phyloP scores from a whole-genome alignment of 2,329 filamentous ascomycete genomes.

The Sordariomycetes sp. region DNA sequence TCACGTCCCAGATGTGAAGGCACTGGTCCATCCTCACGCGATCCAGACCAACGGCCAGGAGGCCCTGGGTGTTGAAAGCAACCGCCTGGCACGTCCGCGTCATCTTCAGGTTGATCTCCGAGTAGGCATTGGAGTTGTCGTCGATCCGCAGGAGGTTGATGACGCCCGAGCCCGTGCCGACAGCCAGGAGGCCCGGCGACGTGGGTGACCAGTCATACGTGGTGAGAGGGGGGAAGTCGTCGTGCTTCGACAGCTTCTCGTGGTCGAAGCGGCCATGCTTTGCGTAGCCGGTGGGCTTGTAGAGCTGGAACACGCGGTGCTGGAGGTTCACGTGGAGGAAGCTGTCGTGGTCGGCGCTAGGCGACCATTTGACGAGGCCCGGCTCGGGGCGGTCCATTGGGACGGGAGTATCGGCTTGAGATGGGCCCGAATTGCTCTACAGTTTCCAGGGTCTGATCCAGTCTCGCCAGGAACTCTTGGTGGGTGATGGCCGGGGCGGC shows the following conservation, averaged over 20 bases:
- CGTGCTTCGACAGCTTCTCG: conserved; percentile 44
- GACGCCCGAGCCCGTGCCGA: conserved; percentile 66
- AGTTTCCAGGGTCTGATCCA: not conserved
- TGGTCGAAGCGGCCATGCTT: conserved; percentile 47
- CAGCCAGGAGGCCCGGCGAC: conserved; percentile 56
- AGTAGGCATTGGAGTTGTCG: conserved; percentile 53
- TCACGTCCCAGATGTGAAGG: conserved; percentile 74
- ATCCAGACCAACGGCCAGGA: conserved; percentile 70
- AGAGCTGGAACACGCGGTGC: conserved; percentile 51
- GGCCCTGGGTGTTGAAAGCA: conserved; percentile 61
- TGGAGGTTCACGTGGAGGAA: conserved; percentile 58
- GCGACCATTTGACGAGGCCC: conserved; percentile 57
- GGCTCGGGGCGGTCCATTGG: conserved; percentile 48
- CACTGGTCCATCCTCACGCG: conserved; percentile 73
- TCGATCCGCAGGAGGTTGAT: conserved; percentile 66
- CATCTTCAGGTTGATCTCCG: conserved; percentile 62
- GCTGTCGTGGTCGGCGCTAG: conserved; percentile 44
- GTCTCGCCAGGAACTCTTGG: not conserved
- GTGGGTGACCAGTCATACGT: conserved; percentile 58
- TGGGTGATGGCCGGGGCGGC: not conserved
- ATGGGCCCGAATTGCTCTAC: not conserved
- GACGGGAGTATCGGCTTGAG: not conserved
- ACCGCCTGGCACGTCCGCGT: conserved; percentile 72
- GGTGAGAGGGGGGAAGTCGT: conserved; percentile 52
- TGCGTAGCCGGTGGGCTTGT: conserved; percentile 50